Evolutionary conservation across 1,139 yeast genomes (phyloP), one percentile per base, ranked within the genome.

Genomic region (Sugiyamaella xylanicola): DNA sequence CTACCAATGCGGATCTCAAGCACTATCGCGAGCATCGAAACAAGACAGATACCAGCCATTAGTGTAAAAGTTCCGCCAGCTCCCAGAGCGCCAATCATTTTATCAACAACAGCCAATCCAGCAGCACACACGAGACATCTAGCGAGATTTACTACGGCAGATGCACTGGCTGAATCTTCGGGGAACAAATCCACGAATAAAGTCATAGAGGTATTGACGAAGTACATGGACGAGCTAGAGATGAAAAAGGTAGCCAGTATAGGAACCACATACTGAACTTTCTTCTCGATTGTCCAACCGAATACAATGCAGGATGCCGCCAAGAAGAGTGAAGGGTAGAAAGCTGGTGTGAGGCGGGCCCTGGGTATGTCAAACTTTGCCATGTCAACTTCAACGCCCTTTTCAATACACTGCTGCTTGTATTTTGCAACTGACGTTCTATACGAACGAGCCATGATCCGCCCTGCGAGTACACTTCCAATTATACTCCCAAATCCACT

Each of bases 261-360:
- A 1, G 88, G 81, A 0, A 81, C 81, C 0, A 85, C 81, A 36
- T 85, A 70, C 44, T 76, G 76, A 0, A 78, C 79, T 9, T 74
- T 67, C 25, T 75, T 66, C 45, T 80, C 74, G 4, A 87, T 62
- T 49, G 87, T 79, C 95, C 96, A 88, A 1, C 93, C 95, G 71
- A 81, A 87, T 0, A 82, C 70, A 1, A 83, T 59, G 3, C 78
- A 68, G 0, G 81, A 77, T 3, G 68, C 64, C 29, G 40, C 67
- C 4, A 47, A 75, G 57, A 57, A 49, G 2, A 59, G 49, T 1
- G 71, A 61, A 5, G 83, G 78, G 27, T 74, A 60, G 1, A 67
- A 61, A 1, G 71, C 58, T 25, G 63, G 64, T 1, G 62, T 66
- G 15, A 85, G 67, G 46, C 88, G 73, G 4, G 84, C 79, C 39